Base-by-base conservation (phyloP, 345 rosid genomes). In the Trapa bicornis region DNA sequence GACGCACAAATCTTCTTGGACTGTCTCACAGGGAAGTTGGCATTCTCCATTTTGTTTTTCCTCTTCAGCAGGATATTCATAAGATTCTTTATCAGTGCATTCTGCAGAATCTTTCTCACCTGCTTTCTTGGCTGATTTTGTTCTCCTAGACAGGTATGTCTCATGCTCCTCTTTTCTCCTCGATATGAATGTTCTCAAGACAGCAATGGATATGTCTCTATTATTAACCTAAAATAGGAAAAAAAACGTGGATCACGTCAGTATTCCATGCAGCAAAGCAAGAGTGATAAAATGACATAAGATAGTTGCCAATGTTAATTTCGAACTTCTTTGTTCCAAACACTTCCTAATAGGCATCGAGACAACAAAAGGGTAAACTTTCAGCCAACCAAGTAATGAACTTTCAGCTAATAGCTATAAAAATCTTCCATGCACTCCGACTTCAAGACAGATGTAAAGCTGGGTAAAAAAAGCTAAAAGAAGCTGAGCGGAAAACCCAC, bases 121-220 rank as follows among this genome's bases (percentile, higher is more conserved):
- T 65, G 42, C 77, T 75, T 76, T 83, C 41, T 71, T 60, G 5
- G 79, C 73, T 70, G 85, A 67, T 75, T 76, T 83, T 39, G 70
- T 67, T 81, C 78, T 87, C 78, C 73, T 91, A 48, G 89, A 78
- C 73, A 78, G 67, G 73, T 68, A 50, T 17, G 81, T 84, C 61
- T 81, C 91, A 45, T 91, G 87, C 76, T 94, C 99, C 76, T 82
- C 83, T 72, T 83, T 80, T 66, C 81, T 83, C 68, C 80, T 88
- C 4, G 85, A 80, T 73, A 91, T 73, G 67, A 86, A 94, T 62
- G 85, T 74, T 84, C 99, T 85, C 65, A 91, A 69, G 32, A 94
- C 96, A 73, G 97, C 97, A 76, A 94, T 80, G 9, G 97, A 94
- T 68, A 94, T 75, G 76, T 91, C 99, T 71, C 97, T 85, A 64